Conservation (phyloP, 2,329 filamentous ascomycete species). For the Cyanodermella asteris region DNA sequence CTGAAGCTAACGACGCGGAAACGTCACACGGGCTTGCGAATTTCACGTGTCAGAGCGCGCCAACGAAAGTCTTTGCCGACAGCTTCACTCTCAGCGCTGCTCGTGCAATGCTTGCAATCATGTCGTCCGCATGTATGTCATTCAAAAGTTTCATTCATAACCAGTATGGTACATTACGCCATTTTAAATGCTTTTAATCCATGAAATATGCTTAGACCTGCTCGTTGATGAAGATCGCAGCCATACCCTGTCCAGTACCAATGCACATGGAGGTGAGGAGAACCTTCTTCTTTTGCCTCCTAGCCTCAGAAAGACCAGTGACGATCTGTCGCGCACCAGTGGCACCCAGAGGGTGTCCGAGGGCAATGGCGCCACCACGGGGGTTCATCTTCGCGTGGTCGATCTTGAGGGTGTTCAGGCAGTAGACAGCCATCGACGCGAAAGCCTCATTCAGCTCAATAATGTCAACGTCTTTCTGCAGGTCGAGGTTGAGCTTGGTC, state of each 20-base stretch:
- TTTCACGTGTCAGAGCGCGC: too few relatives aligned
- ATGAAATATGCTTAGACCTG: constrained; percentile 18
- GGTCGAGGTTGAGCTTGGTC: constrained; percentile 48
- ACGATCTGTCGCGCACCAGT: constrained; percentile 79
- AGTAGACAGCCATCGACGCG: constrained; percentile 94
- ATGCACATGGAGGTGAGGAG: constrained; percentile 81
- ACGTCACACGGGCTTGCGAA: too few relatives aligned
- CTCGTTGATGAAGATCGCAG: constrained; percentile 43
- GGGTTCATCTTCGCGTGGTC: constrained; percentile 59
- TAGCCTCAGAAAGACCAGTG: constrained; percentile 68
- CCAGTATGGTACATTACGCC: too few relatives aligned
- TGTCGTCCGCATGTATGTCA: too few relatives aligned
- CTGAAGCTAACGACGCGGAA: too few relatives aligned
- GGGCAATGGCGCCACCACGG: constrained; percentile 80
- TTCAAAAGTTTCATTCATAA: too few relatives aligned
- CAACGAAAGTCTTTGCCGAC: too few relatives aligned
- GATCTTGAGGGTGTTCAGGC: constrained; percentile 43
- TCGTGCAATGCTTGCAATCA: too few relatives aligned
- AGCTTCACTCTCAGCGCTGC: too few relatives aligned
- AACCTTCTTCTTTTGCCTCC: constrained; percentile 73
- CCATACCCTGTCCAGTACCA: constrained; percentile 46
- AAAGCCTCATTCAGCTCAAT: constrained; percentile 96
- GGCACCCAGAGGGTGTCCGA: constrained; percentile 77
- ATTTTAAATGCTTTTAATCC: too few relatives aligned
- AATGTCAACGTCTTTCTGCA: constrained; percentile 62